phyloP scores from a whole-genome alignment of 305 asterid species.

The Coffea humblotiana region DNA sequence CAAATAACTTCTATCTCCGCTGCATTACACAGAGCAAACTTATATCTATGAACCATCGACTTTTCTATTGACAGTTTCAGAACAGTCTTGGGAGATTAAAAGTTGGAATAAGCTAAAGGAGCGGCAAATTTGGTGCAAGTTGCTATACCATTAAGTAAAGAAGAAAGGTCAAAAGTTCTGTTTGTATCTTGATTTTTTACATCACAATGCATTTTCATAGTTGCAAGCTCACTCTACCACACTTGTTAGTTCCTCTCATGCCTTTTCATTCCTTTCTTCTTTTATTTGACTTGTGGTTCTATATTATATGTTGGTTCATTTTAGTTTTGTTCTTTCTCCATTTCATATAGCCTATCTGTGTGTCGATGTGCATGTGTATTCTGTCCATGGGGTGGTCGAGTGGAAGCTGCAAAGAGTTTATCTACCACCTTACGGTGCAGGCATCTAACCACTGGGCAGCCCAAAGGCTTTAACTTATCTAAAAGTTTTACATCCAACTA shows the following conservation, averaged over 20 bases:
- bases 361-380: background rate
- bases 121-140: background rate
- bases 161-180: background rate
- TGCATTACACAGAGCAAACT: slow-evolving; percentile 2
- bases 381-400: background rate
- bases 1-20: background rate
- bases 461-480: background rate
- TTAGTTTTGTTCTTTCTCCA: background rate
- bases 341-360: background rate
- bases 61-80: background rate
- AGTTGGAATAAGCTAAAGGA: background rate
- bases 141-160: background rate
- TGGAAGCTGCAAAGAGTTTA: background rate
- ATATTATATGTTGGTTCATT: background rate
- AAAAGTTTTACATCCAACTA: background rate
- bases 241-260: background rate
- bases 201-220: background rate
- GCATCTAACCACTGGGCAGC: background rate
- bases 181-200: background rate
- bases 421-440: background rate
- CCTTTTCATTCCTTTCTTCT: background rate
- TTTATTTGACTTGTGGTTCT: background rate
- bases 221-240: background rate
- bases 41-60: background rate
- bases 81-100: background rate